Conservation (phyloP, 2,329 filamentous ascomycete species). For the Diplodia mutila region DNA sequence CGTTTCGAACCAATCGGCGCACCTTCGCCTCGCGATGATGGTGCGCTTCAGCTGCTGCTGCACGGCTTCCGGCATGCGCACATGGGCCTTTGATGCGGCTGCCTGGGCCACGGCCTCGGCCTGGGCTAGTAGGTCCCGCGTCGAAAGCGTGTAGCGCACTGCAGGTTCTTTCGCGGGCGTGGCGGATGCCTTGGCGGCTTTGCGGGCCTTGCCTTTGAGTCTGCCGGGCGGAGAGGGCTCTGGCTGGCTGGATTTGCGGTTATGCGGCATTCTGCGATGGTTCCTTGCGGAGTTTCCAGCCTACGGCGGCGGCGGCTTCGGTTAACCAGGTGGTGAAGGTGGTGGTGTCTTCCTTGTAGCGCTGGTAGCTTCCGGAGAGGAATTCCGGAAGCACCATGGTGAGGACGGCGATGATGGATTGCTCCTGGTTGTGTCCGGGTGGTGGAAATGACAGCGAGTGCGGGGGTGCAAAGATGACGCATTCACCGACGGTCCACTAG, state of each 20-base stretch:
- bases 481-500: no score
- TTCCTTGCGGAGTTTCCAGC: neutral
- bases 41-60: neutral
- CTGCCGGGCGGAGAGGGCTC: neutral
- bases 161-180: neutral
- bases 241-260: neutral
- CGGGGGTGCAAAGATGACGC: no score
- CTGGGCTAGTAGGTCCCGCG: neutral
- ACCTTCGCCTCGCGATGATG: neutral
- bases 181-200: neutral
- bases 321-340: neutral
- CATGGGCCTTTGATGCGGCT: neutral
- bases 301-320: neutral
- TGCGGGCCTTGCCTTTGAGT: slow-evolving; percentile 4
- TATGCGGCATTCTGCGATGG: neutral
- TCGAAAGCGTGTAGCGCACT: neutral
- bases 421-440: no score
- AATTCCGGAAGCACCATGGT: neutral
- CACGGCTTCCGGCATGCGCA: neutral
- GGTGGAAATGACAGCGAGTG: no score
- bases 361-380: neutral
- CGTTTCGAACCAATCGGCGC: neutral
- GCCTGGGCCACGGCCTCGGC: neutral
- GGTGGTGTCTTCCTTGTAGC: neutral
- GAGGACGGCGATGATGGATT: no score